Evolutionary conservation across 139 green algal genomes (phyloP).

Genomic region (Chlamydomonas schloesseri): DNA sequence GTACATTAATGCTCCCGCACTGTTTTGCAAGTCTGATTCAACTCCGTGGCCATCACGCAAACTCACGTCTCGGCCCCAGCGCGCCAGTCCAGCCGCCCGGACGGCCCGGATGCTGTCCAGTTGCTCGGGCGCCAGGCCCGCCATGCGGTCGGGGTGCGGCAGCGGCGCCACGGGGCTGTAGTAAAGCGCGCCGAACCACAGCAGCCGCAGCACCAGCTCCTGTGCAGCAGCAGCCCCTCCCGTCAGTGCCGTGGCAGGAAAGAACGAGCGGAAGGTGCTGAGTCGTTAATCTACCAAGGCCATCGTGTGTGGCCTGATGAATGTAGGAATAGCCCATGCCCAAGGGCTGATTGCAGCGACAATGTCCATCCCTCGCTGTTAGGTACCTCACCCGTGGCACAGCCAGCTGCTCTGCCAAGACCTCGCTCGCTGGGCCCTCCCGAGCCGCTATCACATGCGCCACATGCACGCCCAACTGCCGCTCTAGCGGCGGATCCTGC

Average conservation of each 20-base stretch:
- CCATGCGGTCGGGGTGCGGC: neutral
- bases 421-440: neutral
- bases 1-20: no score
- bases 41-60: no score
- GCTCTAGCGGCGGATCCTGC: no score
- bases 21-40: no score
- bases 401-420: neutral
- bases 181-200: slow-evolving; percentile 84
- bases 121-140: slow-evolving; percentile 8
- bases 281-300: no score
- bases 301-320: no score
- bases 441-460: neutral
- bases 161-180: slow-evolving; percentile 69
- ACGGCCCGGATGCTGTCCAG: neutral
- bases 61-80: slow-evolving; percentile 52
- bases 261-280: no score
- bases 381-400: neutral
- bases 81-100: slow-evolving; percentile 33
- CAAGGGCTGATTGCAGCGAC: no score
- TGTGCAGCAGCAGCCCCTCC: no score
- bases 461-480: neutral
- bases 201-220: slow-evolving; percentile 52
- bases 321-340: no score
- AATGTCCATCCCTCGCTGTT: no score
- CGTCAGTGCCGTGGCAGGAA: no score